Evolutionary conservation across 192 early-diverging fungal species (phyloP).

Genomic region (Dissophora ornata): DNA sequence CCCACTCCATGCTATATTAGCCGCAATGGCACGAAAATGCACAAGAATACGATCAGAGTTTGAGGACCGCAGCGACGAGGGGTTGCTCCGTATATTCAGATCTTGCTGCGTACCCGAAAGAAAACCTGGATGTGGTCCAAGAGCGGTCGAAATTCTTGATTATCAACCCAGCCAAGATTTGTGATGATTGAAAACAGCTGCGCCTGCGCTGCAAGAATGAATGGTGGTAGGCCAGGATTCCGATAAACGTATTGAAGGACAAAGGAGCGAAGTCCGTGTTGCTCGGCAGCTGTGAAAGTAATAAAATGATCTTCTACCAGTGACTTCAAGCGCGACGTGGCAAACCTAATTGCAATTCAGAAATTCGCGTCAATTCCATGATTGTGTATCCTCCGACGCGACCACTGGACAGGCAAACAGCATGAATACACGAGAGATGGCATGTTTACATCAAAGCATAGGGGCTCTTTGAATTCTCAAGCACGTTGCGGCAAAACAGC

Average conservation of each 20-base stretch:
- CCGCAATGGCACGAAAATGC: no score
- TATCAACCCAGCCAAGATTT: conserved; percentile 79
- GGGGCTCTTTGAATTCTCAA: conserved; percentile 36
- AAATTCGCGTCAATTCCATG: background rate
- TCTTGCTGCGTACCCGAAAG: conserved; percentile 58
- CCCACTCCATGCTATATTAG: conserved; percentile 21
- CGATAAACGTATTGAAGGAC: conserved; percentile 67
- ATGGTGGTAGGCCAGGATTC: conserved; percentile 63
- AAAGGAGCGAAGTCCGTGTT: conserved; percentile 56
- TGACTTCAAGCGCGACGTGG: conserved; percentile 30
- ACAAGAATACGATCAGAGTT: background rate
- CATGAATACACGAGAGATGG: background rate
- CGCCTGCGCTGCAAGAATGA: conserved; percentile 65
- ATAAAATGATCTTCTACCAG: conserved; percentile 43
- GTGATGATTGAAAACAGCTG: conserved; percentile 72
- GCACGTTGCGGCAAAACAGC: conserved; percentile 35
- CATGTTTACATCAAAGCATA: conserved; percentile 40
- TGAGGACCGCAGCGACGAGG: no score
- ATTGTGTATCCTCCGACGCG: no score
- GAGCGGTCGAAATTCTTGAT: conserved; percentile 68
- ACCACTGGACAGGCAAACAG: no score
- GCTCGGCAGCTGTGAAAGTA: conserved; percentile 33
- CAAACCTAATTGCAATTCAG: conserved; percentile 47
- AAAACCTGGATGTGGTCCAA: conserved; percentile 66
- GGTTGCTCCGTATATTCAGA: no score